These are phyloP conservation scores for Posidonia oceanica DNA, from an alignment of 116 monocot genomes.

Conservation along the genomic window DNA sequence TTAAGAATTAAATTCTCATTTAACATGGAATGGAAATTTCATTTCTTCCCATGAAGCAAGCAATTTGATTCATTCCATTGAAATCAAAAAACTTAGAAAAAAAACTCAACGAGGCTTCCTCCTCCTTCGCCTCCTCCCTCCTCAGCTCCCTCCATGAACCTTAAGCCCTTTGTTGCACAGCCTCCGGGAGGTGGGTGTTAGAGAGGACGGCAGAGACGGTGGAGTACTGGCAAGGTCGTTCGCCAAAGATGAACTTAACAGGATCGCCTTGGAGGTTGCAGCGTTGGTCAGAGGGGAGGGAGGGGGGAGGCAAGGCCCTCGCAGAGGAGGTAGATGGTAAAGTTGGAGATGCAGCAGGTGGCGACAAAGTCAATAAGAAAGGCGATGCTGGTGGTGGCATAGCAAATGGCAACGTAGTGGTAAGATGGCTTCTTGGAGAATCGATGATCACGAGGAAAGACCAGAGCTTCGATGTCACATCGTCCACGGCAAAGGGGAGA, in stretches of 20 bases:
- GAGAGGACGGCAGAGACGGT: constrained; percentile 22
- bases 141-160: too few species aligned
- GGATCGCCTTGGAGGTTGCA: constrained; percentile 31
- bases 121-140: too few species aligned
- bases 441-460: too few species aligned
- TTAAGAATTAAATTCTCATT: too few species aligned
- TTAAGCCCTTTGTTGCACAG: constrained; percentile 17
- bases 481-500: too few species aligned
- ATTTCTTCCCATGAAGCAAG: too few species aligned
- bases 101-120: too few species aligned
- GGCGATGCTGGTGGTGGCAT: constrained; percentile 48
- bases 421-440: too few species aligned
- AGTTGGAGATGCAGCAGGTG: constrained; percentile 34
- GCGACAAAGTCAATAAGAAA: constrained; percentile 39
- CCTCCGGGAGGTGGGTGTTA: constrained; percentile 8
- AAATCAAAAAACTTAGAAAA: too few species aligned
- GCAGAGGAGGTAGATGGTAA: constrained; percentile 31
- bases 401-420: constrained; percentile 42
- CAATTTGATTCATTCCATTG: too few species aligned
- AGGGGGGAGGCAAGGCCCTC: constrained; percentile 31
- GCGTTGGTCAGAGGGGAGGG: constrained; percentile 25
- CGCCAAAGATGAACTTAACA: constrained; percentile 20
- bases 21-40: too few species aligned
- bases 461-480: too few species aligned
- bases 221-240: constrained; percentile 34